Conservation (phyloP, 164 flowering plant species). For the Vitis labrusca region DNA sequence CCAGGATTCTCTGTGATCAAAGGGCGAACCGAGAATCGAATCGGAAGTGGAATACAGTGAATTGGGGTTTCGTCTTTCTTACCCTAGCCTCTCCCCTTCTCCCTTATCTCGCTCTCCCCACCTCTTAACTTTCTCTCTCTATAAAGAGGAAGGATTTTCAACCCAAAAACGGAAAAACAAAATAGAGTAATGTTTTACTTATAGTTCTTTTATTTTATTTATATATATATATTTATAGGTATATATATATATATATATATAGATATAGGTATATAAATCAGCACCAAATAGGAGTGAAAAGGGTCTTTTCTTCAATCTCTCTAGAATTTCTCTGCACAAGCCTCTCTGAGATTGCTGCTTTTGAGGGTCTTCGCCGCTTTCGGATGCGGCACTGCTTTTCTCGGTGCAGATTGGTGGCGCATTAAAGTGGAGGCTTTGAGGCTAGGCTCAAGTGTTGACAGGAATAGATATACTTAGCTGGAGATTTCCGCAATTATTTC, state of each 20-base stretch:
- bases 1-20: conserved; percentile 10
- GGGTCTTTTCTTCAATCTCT: conserved; percentile 11
- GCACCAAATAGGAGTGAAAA: conserved; percentile 4
- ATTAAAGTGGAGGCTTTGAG: conserved; percentile 22
- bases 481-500: conserved; percentile 20
- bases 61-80: conserved; percentile 22
- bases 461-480: conserved; percentile 13
- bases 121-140: neutral
- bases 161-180: neutral
- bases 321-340: conserved; percentile 2
- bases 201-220: neutral
- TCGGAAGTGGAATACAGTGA: conserved; percentile 28
- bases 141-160: conserved; percentile 5
- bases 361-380: conserved; percentile 35
- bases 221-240: too few relatives aligned
- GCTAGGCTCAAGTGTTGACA: neutral
- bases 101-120: neutral
- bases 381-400: conserved; percentile 13
- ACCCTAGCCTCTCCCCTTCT: neutral
- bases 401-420: conserved; percentile 27
- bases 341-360: conserved; percentile 15
- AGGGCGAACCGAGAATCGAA: conserved; percentile 30
- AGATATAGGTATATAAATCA: too few relatives aligned
- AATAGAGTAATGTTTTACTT: neutral
- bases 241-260: too few relatives aligned